phyloP scores from a whole-genome alignment of 148 eudicot genomes.

The Chenopodium berlandieri region DNA sequence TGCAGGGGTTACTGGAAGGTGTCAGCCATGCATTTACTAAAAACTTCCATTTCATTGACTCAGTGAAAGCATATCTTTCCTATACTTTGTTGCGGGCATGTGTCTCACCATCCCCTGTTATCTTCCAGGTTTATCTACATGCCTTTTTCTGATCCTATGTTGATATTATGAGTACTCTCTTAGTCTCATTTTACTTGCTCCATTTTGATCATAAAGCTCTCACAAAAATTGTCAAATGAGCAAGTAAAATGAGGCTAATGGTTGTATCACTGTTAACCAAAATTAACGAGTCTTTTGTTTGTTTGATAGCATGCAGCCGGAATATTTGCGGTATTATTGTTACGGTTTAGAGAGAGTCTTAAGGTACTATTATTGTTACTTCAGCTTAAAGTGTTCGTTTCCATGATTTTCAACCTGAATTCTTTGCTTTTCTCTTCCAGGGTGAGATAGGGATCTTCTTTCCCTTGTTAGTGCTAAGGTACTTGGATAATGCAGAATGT shows the following conservation, averaged over 20 bases:
- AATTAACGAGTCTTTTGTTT: slow-evolving; percentile 4
- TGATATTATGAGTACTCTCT: background rate
- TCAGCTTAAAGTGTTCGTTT: background rate
- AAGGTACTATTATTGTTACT: slow-evolving; percentile 47
- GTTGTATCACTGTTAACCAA: slow-evolving; percentile 1
- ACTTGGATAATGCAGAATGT: slow-evolving; percentile 72
- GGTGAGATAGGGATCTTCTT: slow-evolving; percentile 96
- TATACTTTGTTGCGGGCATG: slow-evolving; percentile 85
- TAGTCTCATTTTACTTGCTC: too few species aligned
- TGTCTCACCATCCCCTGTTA: slow-evolving; percentile 73
- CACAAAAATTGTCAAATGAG: too few species aligned
- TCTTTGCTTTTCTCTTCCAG: slow-evolving; percentile 39
- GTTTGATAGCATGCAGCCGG: slow-evolving; percentile 80
- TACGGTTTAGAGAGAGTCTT: slow-evolving; percentile 86
- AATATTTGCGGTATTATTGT: slow-evolving; percentile 76
- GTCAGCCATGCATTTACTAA: slow-evolving; percentile 81
- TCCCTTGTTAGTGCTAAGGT: slow-evolving; percentile 82
- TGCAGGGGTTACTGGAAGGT: slow-evolving; percentile 92
- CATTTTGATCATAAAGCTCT: too few species aligned
- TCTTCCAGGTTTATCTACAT: slow-evolving; percentile 70
- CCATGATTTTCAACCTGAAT: slow-evolving; percentile 12
- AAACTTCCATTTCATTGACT: slow-evolving; percentile 87
- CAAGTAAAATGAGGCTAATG: too few species aligned
- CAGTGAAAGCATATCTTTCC: slow-evolving; percentile 90
- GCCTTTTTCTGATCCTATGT: slow-evolving; percentile 10